Evolutionary conservation across 768 basidiomycete species (phyloP).

Genomic region (Trametes gibbosa): DNA sequence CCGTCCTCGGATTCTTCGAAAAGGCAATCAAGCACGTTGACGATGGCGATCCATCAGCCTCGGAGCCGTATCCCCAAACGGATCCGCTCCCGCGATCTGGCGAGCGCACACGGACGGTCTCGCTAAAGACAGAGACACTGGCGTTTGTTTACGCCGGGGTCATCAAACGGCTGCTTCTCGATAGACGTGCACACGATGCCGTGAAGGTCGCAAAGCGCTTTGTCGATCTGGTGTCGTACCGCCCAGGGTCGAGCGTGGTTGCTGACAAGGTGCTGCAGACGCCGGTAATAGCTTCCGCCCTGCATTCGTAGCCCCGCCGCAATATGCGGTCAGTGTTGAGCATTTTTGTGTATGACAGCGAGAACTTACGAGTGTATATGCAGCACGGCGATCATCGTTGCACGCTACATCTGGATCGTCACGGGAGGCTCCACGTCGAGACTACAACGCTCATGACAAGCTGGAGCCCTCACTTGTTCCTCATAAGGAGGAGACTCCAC

Average conservation of each 20-base stretch:
- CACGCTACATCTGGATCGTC: no score
- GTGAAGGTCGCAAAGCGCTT: slow-evolving; percentile 32
- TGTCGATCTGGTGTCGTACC: slow-evolving; percentile 23
- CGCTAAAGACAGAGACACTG: not conserved
- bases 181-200: slow-evolving; percentile 24
- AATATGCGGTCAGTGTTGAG: not conserved
- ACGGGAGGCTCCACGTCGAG: no score
- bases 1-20: slow-evolving; percentile 45
- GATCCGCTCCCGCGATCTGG: slow-evolving; percentile 15
- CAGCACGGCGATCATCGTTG: no score
- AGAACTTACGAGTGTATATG: no score
- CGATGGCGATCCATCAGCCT: not conserved
- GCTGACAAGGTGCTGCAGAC: not conserved
- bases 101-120: not conserved
- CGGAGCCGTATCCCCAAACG: slow-evolving; percentile 19
- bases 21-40: not conserved
- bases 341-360: not conserved
- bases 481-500: no score
- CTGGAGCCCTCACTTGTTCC: no score
- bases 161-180: slow-evolving; percentile 36
- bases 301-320: not conserved
- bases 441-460: no score
- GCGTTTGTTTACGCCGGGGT: slow-evolving; percentile 38
- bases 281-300: not conserved
- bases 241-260: slow-evolving; percentile 19